phyloP scores from a whole-genome alignment of 179 eudicot species.

The Sideroxylon spinosum region DNA sequence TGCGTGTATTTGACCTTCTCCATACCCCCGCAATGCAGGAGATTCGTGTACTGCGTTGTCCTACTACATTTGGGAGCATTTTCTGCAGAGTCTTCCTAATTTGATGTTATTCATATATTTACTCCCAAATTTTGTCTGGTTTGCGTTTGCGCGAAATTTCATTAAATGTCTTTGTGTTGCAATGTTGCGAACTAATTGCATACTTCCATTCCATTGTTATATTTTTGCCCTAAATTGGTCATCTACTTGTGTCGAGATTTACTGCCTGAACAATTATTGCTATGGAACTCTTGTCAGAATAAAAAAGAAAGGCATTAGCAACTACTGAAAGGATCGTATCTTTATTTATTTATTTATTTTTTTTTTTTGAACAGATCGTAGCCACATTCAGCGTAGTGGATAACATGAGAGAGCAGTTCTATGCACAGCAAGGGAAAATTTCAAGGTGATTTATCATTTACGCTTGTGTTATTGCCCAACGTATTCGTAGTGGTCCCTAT shows the following conservation, averaged over 20 bases:
- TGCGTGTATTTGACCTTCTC: no score
- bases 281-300: background rate
- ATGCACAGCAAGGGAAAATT: conserved; percentile 52
- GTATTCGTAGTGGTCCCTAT: background rate
- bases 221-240: background rate
- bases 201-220: background rate
- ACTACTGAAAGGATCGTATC: background rate
- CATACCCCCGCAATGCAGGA: no score
- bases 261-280: background rate
- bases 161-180: background rate
- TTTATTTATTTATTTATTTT: no score
- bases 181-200: background rate
- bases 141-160: background rate
- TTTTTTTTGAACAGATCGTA: conserved; percentile 51
- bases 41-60: no score
- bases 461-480: background rate
- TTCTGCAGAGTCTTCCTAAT: background rate
- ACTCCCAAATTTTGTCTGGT: background rate
- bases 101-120: background rate
- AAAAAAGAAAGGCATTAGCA: background rate
- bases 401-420: conserved; percentile 91
- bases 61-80: background rate
- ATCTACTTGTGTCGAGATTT: background rate
- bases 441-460: conserved; percentile 46
- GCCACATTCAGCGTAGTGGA: conserved; percentile 95